These are phyloP conservation scores for Rubia peregrina DNA, from an alignment of 305 asterid species.

Conservation along the genomic window DNA sequence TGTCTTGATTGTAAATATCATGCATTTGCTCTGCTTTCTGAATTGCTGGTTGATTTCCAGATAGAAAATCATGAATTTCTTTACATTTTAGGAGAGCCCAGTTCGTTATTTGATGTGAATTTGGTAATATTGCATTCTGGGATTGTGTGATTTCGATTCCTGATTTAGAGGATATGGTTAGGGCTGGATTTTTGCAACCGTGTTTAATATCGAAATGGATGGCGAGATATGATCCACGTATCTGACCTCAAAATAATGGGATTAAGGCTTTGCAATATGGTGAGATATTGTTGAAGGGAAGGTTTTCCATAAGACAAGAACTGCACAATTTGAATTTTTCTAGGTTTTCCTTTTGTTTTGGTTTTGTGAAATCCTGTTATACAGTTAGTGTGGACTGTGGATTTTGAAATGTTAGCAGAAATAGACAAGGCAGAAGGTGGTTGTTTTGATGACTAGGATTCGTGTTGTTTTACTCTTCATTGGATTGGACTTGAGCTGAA, in stretches of 20 bases:
- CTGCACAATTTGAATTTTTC: background rate
- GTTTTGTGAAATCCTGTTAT: background rate
- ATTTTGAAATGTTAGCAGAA: background rate
- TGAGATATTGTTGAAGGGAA: too few species aligned
- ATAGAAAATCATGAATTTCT: background rate
- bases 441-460: conserved; percentile 6
- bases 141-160: background rate
- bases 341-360: background rate
- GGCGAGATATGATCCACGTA: background rate
- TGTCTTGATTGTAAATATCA: background rate
- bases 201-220: background rate
- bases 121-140: background rate
- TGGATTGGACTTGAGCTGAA: background rate
- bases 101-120: background rate
- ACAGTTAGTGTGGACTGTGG: background rate
- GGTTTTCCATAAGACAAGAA: background rate
- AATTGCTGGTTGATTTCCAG: background rate
- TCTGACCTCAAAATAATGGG: background rate
- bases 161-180: background rate
- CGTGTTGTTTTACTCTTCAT: background rate
- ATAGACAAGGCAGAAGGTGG: background rate
- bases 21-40: background rate
- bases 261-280: background rate
- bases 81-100: background rate
- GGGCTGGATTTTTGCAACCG: background rate